A percentile compares a stretch with the other conserved stretches of the same genome.
Evolutionary conservation across 169 alveolate genomes (phyloP).

Genomic region (Theileria luwenshuni): DNA sequence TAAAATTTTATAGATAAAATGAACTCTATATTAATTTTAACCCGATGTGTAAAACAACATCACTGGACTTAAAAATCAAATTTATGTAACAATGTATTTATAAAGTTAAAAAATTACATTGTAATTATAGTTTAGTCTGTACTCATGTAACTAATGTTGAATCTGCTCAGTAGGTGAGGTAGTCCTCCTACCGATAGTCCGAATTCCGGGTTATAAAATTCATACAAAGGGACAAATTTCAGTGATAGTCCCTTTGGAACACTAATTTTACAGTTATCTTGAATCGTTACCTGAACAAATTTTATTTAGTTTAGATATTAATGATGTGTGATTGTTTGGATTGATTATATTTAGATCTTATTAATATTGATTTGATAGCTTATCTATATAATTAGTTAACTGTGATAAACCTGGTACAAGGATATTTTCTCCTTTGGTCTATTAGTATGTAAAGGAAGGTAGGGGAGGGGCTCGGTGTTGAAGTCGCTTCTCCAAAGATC

Average conservation of each 20-base stretch:
- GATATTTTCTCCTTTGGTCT: slow-evolving; percentile 69
- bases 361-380: no score
- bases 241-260: slow-evolving; percentile 30
- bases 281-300: slow-evolving; percentile 36
- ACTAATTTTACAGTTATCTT: slow-evolving; percentile 34
- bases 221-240: slow-evolving; percentile 43
- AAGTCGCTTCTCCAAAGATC: slow-evolving; percentile 76
- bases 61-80: neutral
- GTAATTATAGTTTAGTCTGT: slow-evolving; percentile 14
- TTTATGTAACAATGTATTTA: neutral
- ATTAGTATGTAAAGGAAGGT: slow-evolving; percentile 72
- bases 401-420: slow-evolving; percentile 59
- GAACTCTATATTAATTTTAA: neutral
- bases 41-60: slow-evolving; percentile 25
- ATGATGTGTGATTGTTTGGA: neutral
- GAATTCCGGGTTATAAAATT: slow-evolving; percentile 47
- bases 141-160: slow-evolving; percentile 54
- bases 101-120: neutral
- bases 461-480: slow-evolving; percentile 69
- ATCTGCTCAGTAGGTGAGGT: slow-evolving; percentile 63
- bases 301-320: neutral
- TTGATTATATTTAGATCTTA: neutral
- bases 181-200: slow-evolving; percentile 49
- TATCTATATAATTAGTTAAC: slow-evolving; percentile 7
- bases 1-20: neutral